Base-by-base conservation (phyloP, 1,139 yeast species). In the Candida smagusa region DNA sequence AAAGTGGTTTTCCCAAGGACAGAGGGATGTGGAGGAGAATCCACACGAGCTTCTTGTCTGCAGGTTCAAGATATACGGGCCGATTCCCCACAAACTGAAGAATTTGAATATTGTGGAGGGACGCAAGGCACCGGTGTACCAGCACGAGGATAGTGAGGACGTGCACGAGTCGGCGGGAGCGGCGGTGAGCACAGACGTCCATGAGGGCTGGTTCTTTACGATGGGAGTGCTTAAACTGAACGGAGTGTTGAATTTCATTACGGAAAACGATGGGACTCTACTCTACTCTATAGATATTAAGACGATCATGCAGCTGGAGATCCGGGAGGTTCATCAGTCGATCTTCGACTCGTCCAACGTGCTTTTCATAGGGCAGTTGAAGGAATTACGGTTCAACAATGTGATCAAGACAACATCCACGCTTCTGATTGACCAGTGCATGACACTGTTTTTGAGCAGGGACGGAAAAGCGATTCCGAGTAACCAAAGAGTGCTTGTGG, bases 181-280 rank as follows among this genome's bases (percentile, higher is more conserved):
- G 9, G 41, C 35, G 25, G 33, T 19, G n/a, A 45, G 42, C 29
- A 40, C 57, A 24, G 53, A 31, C 29, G 30, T 31, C 13, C 62
- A 63, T 19, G 84, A 79, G 47, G 79, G 79, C 2, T 87, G 96
- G 96, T 83, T 82, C 50, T 75, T 72, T 36, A 81, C 87, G 1
- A 81, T 81, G 77, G 95, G 92, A 1, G 82, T 81, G 8, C 58
- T 87, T 36, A 79, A 77, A 48, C 74, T 83, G 3, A 70, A 79
- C 49, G 96, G 96, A 5, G 54, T 68, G 7, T 65, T 88, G 39
- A 79, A 83, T 48, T 58, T 87, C 31, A 62, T 83, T 27, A 65
- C 78, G 28, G 89, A 83, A 51, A 65, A 72, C 36, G 89, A 84
- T 56, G 89, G 92, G 1, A 67, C 81, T 2, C 50, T 78, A n/a